A percentile compares a stretch with the other conserved stretches of the same genome.
These are phyloP conservation scores for Scleromitrula shiraiana DNA, from an alignment of 2,329 filamentous ascomycete genomes.

Conservation along the genomic window DNA sequence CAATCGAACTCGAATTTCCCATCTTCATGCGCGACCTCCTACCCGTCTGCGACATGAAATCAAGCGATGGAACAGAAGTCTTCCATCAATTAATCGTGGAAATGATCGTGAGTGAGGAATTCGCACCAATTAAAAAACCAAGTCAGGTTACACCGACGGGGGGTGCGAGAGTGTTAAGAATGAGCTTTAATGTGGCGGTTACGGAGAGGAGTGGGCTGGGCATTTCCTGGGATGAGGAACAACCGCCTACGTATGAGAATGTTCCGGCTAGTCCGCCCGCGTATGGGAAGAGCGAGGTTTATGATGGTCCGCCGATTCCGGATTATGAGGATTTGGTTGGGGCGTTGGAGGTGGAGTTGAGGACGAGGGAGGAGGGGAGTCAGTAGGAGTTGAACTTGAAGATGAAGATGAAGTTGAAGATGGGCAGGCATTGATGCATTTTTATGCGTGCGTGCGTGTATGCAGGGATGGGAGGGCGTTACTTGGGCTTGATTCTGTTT, in stretches of 20 bases:
- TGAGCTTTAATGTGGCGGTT: constrained; percentile 78
- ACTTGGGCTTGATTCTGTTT: no score
- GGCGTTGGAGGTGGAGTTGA: no score
- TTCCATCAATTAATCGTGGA: constrained; percentile 84
- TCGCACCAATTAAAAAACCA: constrained; percentile 61
- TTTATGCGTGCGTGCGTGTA: not conserved
- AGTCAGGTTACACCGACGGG: constrained; percentile 74
- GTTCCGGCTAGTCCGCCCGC: constrained; percentile 78
- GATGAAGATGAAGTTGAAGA: no score
- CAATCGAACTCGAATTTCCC: constrained; percentile 75
- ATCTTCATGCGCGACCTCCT: constrained; percentile 51
- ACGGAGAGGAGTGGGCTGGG: constrained; percentile 91
- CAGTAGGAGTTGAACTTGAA: no score
- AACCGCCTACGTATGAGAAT: constrained; percentile 88
- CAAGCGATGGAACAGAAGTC: constrained; percentile 66
- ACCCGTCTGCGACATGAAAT: constrained; percentile 71
- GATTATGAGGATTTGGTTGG: constrained; percentile 29
- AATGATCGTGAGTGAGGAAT: constrained; percentile 90
- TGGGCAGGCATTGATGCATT: not conserved
- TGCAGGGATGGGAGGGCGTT: not conserved
- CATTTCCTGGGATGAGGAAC: constrained; percentile 95
- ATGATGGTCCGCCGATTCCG: constrained; percentile 22
- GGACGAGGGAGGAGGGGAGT: no score
- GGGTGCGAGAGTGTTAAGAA: constrained; percentile 80
- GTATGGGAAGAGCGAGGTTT: constrained; percentile 37